A percentile compares a stretch with the other conserved stretches of the same genome.
These are phyloP conservation scores for Auricularia cornea DNA, from an alignment of 768 basidiomycete species.

Conservation along the genomic window DNA sequence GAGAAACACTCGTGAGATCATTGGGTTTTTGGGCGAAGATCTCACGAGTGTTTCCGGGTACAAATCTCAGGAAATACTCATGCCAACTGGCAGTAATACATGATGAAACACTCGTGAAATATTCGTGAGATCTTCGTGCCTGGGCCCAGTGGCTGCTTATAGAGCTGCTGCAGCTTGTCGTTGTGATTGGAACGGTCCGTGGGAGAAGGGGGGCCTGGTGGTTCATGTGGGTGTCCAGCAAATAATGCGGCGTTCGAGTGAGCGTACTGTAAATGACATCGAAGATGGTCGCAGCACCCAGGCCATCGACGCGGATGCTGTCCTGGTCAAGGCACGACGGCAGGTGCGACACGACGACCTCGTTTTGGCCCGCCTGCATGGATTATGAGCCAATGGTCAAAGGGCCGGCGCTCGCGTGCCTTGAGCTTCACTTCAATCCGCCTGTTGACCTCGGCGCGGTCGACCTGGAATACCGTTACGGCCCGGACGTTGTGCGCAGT, in stretches of 20 bases:
- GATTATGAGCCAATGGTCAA: no score
- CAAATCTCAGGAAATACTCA: no score
- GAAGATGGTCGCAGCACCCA: slow-evolving; percentile 40
- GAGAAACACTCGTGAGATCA: no score
- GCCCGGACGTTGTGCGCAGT: slow-evolving; percentile 1
- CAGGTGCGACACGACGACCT: slow-evolving; percentile 41
- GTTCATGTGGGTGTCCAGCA: no score
- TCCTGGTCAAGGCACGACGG: slow-evolving; percentile 43
- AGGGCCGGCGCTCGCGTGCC: no score
- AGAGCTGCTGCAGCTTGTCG: background rate
- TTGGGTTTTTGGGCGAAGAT: no score
- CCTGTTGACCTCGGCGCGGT: slow-evolving; percentile 6
- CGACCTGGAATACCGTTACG: slow-evolving; percentile 6
- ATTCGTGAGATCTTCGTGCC: no score
- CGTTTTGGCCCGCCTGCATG: slow-evolving; percentile 47
- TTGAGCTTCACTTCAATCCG: slow-evolving; percentile 4
- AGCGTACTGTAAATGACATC: slow-evolving; percentile 48
- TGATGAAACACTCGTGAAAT: no score
- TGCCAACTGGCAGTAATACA: no score
- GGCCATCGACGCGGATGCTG: slow-evolving; percentile 45
- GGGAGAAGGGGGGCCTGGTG: slow-evolving; percentile 20
- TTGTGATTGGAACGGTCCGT: slow-evolving; percentile 13
- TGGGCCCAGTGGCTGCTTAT: no score
- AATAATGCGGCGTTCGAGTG: no score
- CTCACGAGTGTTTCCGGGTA: no score